Conservation (phyloP, 2,329 filamentous ascomycete genomes). For the Conoideocrella luteorostrata region DNA sequence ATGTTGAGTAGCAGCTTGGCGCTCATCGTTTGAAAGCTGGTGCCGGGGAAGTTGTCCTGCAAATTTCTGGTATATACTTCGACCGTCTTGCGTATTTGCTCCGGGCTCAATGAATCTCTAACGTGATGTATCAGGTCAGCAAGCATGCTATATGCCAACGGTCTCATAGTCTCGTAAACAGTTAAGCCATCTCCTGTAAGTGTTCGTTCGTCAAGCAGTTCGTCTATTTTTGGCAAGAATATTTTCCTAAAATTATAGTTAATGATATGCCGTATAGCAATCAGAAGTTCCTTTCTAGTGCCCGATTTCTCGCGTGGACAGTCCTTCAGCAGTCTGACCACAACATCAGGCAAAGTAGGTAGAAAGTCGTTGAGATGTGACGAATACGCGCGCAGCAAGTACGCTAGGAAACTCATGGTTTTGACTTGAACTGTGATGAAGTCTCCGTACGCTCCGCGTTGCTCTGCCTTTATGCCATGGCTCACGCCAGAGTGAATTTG, state of each 20-base stretch:
- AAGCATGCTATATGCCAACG: constrained; percentile 95
- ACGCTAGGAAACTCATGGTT: constrained; percentile 97
- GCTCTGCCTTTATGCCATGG: constrained; percentile 70
- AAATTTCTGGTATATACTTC: constrained; percentile 96
- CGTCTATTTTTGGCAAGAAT: constrained; percentile 89
- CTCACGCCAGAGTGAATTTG: constrained; percentile 90
- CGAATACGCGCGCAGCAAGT: constrained; percentile 81
- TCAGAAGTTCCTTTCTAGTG: constrained; percentile 87
- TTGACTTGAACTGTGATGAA: constrained; percentile 98
- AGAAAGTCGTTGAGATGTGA: constrained; percentile 85
- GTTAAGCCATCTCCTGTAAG: constrained; percentile 93
- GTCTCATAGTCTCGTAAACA: constrained; percentile 93
- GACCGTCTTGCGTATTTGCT: constrained; percentile 92
- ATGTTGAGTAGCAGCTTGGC: constrained; percentile 95
- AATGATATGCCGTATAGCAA: constrained; percentile 96
- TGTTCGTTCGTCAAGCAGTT: constrained; percentile 87
- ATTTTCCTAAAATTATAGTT: constrained; percentile 98
- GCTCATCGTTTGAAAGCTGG: constrained; percentile 99
- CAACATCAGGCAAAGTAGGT: constrained; percentile 75
- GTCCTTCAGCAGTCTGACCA: constrained; percentile 85
- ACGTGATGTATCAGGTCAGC: constrained; percentile 97
- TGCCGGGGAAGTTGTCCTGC: constrained; percentile 92
- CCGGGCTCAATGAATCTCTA: constrained; percentile 75
- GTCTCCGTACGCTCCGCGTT: constrained; percentile 89
- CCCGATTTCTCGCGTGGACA: constrained; percentile 92